Evolutionary conservation across 2,329 filamentous ascomycete genomes (phyloP).

Genomic region (Fusarium circinatum): DNA sequence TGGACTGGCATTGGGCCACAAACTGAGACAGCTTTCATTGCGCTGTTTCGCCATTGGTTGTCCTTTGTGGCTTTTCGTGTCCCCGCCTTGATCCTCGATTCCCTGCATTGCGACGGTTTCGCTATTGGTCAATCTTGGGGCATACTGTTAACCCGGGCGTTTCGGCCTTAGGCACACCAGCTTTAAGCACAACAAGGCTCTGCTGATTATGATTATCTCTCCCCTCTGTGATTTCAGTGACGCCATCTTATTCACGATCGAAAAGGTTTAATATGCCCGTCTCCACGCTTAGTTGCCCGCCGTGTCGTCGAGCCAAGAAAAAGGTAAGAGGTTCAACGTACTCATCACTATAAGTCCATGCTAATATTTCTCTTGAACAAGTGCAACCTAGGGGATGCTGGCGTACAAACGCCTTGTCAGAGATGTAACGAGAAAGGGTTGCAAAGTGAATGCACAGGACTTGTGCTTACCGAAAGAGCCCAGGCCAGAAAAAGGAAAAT

Average conservation of each 20-base stretch:
- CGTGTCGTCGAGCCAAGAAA: background rate
- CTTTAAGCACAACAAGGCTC: background rate
- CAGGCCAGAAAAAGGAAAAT: background rate
- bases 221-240: background rate
- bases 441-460: background rate
- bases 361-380: background rate
- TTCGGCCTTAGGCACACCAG: background rate
- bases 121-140: background rate
- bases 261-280: background rate
- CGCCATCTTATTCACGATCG: accelerated
- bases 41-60: background rate
- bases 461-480: background rate
- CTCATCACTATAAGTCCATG: background rate
- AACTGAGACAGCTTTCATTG: background rate
- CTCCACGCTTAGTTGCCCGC: background rate
- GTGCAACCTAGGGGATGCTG: background rate
- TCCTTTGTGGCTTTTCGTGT: background rate
- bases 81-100: accelerated
- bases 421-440: background rate
- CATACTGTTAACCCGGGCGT: accelerated
- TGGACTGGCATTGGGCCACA: background rate
- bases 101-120: background rate
- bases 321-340: background rate
- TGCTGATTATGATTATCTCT: background rate
- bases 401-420: background rate